A percentile compares a stretch with the other conserved stretches of the same genome.
phyloP scores from a whole-genome alignment of 1,284 basidiomycete species.

The Rhodotorula sp. region DNA sequence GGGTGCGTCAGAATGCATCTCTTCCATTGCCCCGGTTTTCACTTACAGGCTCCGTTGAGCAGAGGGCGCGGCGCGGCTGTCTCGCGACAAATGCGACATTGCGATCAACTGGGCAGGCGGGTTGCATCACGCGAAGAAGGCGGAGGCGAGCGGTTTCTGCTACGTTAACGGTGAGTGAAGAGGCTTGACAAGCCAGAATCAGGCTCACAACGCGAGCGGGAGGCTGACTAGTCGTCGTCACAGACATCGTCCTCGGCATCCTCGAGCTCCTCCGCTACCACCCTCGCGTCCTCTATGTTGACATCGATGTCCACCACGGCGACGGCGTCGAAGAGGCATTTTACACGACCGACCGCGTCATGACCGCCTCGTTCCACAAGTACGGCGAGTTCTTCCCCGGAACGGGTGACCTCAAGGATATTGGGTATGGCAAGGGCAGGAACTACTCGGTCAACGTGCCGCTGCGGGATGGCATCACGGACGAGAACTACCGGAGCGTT shows the following conservation, averaged over 20 bases:
- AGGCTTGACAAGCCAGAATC: too few relatives aligned
- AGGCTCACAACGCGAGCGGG: too few relatives aligned
- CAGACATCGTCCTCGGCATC: slow-evolving; percentile 96
- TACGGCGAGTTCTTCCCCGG: slow-evolving; percentile 99
- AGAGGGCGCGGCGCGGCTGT: slow-evolving; percentile 96
- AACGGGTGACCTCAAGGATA: slow-evolving; percentile 93
- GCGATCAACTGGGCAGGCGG: slow-evolving; percentile 99
- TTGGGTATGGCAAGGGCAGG: slow-evolving; percentile 88
- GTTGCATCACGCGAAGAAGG: slow-evolving; percentile 96
- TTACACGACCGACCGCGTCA: slow-evolving; percentile 97
- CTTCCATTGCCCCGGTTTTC: not conserved
- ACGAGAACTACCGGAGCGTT: slow-evolving; percentile 91
- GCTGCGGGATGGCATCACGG: slow-evolving; percentile 89
- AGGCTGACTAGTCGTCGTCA: not conserved
- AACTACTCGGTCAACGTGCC: slow-evolving; percentile 94
- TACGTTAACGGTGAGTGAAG: slow-evolving; percentile 83
- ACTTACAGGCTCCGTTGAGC: not conserved
- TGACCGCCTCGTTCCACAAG: slow-evolving; percentile 98
- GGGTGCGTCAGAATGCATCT: slow-evolving; percentile 61
- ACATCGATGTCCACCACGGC: slow-evolving; percentile 98
- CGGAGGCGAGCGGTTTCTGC: slow-evolving; percentile 97
- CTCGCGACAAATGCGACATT: slow-evolving; percentile 96
- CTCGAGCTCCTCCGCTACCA: slow-evolving; percentile 94
- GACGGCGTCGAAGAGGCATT: slow-evolving; percentile 99
- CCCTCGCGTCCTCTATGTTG: slow-evolving; percentile 91